Evolutionary conservation across 352 stramenopile species (phyloP).

Genomic region (Phytophthora europaea): DNA sequence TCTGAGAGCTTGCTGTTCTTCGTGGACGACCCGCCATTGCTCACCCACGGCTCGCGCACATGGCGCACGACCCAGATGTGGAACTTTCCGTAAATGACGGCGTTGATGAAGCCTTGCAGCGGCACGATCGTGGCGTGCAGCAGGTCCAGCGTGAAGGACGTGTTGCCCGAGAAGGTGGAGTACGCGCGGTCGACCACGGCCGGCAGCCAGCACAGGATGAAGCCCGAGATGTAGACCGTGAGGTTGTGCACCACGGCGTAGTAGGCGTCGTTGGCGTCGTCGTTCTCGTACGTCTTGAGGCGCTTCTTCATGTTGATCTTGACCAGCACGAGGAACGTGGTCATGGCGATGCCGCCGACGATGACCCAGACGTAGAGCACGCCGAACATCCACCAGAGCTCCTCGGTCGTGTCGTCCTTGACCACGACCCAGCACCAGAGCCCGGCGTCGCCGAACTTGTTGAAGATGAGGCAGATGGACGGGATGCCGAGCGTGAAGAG

Average conservation of each 20-base stretch:
- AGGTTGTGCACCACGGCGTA: conserved; percentile 86
- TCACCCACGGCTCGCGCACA: conserved; percentile 50
- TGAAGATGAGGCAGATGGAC: conserved; percentile 58
- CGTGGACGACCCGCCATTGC: conserved; percentile 38
- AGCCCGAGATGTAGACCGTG: conserved; percentile 83
- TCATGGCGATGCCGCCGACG: conserved; percentile 61
- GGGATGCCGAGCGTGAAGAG: conserved; percentile 70
- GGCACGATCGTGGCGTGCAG: conserved; percentile 84
- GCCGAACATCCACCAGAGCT: conserved; percentile 82
- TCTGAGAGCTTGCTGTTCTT: conserved; percentile 58
- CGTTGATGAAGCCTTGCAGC: conserved; percentile 87
- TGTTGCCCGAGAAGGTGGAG: conserved; percentile 61
- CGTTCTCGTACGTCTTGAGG: conserved; percentile 77
- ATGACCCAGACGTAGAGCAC: conserved; percentile 85
- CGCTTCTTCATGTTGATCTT: conserved; percentile 85
- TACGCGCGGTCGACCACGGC: conserved; percentile 76
- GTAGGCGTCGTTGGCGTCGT: conserved; percentile 81
- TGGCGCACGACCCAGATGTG: conserved; percentile 83
- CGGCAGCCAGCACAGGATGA: conserved; percentile 85
- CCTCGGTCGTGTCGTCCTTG: conserved; percentile 49
- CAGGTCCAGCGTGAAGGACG: conserved; percentile 72
- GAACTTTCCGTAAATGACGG: conserved; percentile 90
- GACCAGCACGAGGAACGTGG: conserved; percentile 71
- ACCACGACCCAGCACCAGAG: conserved; percentile 86
- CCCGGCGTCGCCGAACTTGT: conserved; percentile 74